A percentile compares a stretch with the other conserved stretches of the same genome.
These are phyloP conservation scores for Dictyostelium brefeldianum DNA, from an alignment of 78 protist species.

Conservation along the genomic window DNA sequence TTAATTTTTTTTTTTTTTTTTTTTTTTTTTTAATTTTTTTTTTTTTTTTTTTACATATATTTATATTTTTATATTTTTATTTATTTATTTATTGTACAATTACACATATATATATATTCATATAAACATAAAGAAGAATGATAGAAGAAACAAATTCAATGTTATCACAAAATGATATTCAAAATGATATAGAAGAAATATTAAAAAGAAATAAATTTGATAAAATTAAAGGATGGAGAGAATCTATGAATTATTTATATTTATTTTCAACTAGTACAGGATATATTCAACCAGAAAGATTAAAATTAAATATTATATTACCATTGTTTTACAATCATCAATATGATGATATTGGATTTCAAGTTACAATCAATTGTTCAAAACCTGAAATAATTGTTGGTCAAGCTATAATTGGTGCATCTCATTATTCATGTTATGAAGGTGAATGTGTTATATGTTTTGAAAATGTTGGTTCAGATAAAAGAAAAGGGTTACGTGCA, in stretches of 20 bases:
- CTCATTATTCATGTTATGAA: conserved; percentile 45
- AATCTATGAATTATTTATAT: conserved; percentile 40
- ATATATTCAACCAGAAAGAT: conserved; percentile 53
- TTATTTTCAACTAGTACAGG: not conserved
- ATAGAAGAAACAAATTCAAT: not conserved
- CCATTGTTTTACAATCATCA: conserved; percentile 9
- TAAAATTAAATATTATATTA: conserved; percentile 24
- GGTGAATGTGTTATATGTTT: conserved; percentile 77
- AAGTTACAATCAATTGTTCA: conserved; percentile 69
- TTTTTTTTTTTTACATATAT: too few species aligned
- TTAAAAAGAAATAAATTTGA: not conserved
- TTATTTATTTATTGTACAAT: too few species aligned
- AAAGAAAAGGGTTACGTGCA: conserved; percentile 56
- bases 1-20: too few species aligned
- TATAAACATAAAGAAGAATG: not conserved
- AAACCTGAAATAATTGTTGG: conserved; percentile 72
- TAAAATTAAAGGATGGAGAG: conserved; percentile 56
- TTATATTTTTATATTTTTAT: too few species aligned
- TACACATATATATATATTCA: too few species aligned
- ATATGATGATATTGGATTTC: conserved; percentile 29
- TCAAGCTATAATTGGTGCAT: conserved; percentile 4
- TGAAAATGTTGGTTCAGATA: conserved; percentile 64
- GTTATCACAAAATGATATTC: not conserved
- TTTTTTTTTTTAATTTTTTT: too few species aligned
- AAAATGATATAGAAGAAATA: not conserved